phyloP scores from a whole-genome alignment of 345 rosid genomes.

The Arabidopsis suecica region DNA sequence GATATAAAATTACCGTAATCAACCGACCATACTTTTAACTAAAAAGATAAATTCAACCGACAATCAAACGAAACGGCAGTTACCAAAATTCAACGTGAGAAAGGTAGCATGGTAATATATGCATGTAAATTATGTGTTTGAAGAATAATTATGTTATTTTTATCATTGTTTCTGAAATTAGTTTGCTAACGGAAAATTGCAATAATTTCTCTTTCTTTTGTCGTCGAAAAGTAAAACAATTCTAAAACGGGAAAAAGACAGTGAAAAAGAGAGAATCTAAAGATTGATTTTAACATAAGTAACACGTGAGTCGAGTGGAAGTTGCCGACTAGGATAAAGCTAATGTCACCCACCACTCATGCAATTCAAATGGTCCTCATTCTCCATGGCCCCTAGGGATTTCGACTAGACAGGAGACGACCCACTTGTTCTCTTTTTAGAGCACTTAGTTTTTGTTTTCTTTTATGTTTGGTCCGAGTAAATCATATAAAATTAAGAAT shows the following conservation, averaged over 20 bases:
- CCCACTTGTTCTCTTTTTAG: conserved; percentile 21
- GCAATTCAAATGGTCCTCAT: conserved; percentile 21
- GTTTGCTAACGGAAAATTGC: neutral
- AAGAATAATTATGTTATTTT: neutral
- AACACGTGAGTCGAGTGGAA: conserved; percentile 29
- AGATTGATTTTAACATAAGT: conserved; percentile 22
- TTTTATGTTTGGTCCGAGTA: neutral
- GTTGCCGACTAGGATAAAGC: conserved; percentile 18
- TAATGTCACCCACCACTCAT: conserved; percentile 15
- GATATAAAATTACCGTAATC: conserved; percentile 14
- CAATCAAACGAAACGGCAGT: neutral
- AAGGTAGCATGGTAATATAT: neutral
- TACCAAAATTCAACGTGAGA: conserved; percentile 10
- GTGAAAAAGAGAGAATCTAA: conserved; percentile 20
- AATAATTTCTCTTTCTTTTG: neutral
- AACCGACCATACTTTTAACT: conserved; percentile 25
- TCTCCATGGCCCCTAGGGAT: conserved; percentile 15
- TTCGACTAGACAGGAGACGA: conserved; percentile 19
- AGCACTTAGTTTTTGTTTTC: conserved; percentile 37
- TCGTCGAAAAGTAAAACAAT: conserved; percentile 5
- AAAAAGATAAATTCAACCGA: conserved; percentile 27
- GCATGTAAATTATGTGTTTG: neutral
- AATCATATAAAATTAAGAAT: neutral
- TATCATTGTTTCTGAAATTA: conserved; percentile 3
- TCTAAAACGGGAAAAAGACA: neutral